Evolutionary conservation across 148 eudicot species (phyloP).

Genomic region (Simmondsia chinensis): DNA sequence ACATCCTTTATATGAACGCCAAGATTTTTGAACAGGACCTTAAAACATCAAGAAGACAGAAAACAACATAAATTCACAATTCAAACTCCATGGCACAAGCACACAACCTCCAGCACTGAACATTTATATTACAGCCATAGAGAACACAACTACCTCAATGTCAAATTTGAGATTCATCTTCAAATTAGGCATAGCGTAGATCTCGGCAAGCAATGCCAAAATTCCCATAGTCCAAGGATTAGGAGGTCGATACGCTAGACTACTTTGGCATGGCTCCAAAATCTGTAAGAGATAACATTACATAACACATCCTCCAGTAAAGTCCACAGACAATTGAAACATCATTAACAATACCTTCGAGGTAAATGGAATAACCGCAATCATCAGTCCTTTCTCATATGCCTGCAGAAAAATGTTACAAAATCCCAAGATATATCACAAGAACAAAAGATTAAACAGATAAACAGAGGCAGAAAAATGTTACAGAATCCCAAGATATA

Average conservation of each 20-base stretch:
- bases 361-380: slow-evolving; percentile 92
- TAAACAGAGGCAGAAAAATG: not conserved
- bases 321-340: slow-evolving; percentile 3
- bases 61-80: not conserved
- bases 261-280: slow-evolving; percentile 78
- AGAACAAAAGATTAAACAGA: not conserved
- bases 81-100: not conserved
- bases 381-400: slow-evolving; percentile 91
- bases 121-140: not conserved
- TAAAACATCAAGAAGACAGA: slow-evolving; percentile 8
- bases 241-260: slow-evolving; percentile 89
- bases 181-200: slow-evolving; percentile 88
- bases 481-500: not conserved
- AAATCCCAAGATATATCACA: not conserved
- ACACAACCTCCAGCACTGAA: not conserved
- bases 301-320: too few relatives aligned
- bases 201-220: slow-evolving; percentile 77
- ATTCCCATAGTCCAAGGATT: slow-evolving; percentile 98
- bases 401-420: slow-evolving; percentile 41
- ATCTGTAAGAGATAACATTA: slow-evolving; percentile 31
- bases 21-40: slow-evolving; percentile 90
- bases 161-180: slow-evolving; percentile 98
- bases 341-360: slow-evolving; percentile 53
- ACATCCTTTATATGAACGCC: slow-evolving; percentile 74
- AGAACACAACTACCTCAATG: slow-evolving; percentile 76